Conservation (phyloP, 2,329 filamentous ascomycete species). For the Furcasterigmium sp. region DNA sequence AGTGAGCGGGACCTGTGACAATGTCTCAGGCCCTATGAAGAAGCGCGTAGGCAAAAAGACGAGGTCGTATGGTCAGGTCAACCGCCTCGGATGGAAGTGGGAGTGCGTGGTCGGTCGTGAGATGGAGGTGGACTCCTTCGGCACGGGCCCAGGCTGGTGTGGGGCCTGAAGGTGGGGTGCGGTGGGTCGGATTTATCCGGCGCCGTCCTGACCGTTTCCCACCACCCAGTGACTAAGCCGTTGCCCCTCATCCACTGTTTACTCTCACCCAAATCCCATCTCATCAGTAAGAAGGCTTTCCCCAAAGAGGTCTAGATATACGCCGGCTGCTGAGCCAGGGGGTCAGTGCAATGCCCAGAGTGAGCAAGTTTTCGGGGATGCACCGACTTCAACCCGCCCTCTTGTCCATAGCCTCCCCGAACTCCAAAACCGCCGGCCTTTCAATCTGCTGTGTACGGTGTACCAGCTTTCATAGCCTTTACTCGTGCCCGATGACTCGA, state of each 20-base stretch:
- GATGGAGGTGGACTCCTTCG: neutral
- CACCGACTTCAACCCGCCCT: constrained; percentile 1
- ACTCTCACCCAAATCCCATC: neutral
- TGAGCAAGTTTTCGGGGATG: constrained; percentile 6
- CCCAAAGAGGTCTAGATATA: neutral
- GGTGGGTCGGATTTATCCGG: neutral
- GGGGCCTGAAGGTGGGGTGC: neutral
- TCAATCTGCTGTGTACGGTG: neutral
- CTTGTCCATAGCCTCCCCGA: neutral
- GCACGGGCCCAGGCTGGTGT: neutral
- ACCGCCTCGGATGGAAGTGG: neutral
- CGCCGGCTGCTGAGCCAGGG: neutral
- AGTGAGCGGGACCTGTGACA: too few relatives aligned
- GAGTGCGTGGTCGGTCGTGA: neutral
- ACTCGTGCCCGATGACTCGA: too few relatives aligned
- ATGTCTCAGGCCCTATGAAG: too few relatives aligned
- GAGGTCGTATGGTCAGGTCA: too few relatives aligned
- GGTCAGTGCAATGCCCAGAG: neutral
- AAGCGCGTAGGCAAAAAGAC: too few relatives aligned
- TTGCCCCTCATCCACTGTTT: neutral
- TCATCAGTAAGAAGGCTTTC: neutral
- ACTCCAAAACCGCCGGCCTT: constrained; percentile 1
- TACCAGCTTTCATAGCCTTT: too few relatives aligned
- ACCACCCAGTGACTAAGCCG: neutral
- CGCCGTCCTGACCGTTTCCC: neutral